Conservation (phyloP, 148 eudicot species). For the Fagopyrum esculentum region DNA sequence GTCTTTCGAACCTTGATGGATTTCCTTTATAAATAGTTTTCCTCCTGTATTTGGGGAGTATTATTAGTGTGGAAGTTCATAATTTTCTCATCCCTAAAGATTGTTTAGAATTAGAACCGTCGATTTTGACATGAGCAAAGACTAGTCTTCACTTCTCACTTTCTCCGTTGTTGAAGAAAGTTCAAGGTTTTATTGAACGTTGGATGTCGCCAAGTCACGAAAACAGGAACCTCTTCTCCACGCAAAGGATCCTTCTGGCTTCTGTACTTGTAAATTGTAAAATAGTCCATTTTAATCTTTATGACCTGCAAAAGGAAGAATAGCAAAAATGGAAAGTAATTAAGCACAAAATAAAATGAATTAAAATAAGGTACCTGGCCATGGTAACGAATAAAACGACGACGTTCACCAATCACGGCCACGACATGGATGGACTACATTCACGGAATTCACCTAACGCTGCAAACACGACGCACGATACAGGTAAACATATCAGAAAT, state of each 20-base stretch:
- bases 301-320: not conserved
- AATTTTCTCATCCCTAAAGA: not conserved
- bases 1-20: no score
- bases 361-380: not conserved
- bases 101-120: not conserved
- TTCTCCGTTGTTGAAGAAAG: not conserved
- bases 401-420: not conserved
- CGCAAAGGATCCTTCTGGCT: constrained; percentile 7
- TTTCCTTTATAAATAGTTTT: not conserved
- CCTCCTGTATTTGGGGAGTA: not conserved
- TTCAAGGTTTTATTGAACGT: not conserved
- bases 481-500: constrained; percentile 3
- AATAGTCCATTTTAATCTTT: not conserved
- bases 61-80: not conserved
- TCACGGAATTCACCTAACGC: not conserved
- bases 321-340: not conserved
- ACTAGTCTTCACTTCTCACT: not conserved
- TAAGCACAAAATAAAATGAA: not conserved
- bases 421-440: not conserved
- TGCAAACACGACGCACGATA: constrained; percentile 8
- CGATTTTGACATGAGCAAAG: not conserved
- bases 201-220: not conserved
- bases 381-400: not conserved
- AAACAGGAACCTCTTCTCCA: not conserved
- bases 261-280: not conserved